These are phyloP conservation scores for Tetrahymena borealis DNA, from an alignment of 73 alveolate species.

Conservation along the genomic window DNA sequence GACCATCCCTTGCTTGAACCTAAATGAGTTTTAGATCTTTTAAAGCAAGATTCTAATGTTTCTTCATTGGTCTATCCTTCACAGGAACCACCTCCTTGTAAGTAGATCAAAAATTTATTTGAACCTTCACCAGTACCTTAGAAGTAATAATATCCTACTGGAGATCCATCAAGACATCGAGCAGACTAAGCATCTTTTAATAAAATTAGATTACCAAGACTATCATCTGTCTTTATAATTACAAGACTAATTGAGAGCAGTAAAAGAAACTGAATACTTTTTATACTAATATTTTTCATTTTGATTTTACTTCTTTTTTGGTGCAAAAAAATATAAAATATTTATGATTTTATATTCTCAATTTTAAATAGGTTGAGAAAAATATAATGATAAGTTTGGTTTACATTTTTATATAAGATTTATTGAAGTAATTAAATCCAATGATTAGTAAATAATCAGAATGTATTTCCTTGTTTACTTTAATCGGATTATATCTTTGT, in stretches of 20 bases:
- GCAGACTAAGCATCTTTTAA: background rate
- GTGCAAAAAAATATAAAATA: too few relatives aligned
- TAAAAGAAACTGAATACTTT: background rate
- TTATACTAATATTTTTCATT: too few relatives aligned
- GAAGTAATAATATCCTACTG: background rate
- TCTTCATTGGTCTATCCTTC: background rate
- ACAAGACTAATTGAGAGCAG: background rate
- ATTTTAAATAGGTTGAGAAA: too few relatives aligned
- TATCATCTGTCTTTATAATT: too few relatives aligned
- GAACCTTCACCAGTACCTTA: background rate
- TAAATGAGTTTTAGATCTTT: background rate
- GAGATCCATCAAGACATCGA: background rate
- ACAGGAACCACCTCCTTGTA: background rate
- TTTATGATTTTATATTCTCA: too few relatives aligned
- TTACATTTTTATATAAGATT: too few relatives aligned
- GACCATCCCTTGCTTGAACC: background rate
- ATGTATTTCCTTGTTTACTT: too few relatives aligned
- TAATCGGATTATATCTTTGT: too few relatives aligned
- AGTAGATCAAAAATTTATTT: background rate
- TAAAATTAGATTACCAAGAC: background rate
- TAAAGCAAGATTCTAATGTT: background rate
- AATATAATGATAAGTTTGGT: too few relatives aligned
- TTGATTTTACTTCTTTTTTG: too few relatives aligned
- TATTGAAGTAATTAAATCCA: too few relatives aligned
- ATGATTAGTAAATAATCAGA: too few relatives aligned